phyloP scores from a whole-genome alignment of 2,329 filamentous ascomycete genomes.

The Cryphonectria carpinicola region DNA sequence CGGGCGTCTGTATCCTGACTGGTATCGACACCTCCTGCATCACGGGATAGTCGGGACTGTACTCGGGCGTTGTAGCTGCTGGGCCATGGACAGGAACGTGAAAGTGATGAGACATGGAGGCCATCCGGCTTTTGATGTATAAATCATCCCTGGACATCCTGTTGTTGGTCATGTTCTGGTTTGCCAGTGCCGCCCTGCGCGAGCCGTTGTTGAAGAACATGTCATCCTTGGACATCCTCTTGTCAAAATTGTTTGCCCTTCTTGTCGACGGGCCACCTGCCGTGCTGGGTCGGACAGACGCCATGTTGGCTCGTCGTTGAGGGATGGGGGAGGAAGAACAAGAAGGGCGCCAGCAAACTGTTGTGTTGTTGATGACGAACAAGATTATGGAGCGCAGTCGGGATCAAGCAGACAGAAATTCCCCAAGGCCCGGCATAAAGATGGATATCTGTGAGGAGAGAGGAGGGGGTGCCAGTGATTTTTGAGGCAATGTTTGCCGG shows the following conservation, averaged over 20 bases:
- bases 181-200: constrained; percentile 13
- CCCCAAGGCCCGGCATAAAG: constrained; percentile 34
- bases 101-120: constrained; percentile 40
- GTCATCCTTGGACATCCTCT: constrained; percentile 51
- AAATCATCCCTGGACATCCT: constrained; percentile 50
- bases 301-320: constrained; percentile 31
- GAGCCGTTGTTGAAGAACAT: constrained; percentile 40
- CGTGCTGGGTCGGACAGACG: constrained; percentile 46
- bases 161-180: constrained; percentile 37
- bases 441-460: constrained; percentile 1
- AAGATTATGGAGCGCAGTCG: constrained; percentile 34
- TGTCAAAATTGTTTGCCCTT: constrained; percentile 38
- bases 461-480: constrained; percentile 29
- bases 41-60: constrained; percentile 42
- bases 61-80: constrained; percentile 47
- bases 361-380: constrained; percentile 17
- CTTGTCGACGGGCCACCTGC: constrained; percentile 30
- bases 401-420: constrained; percentile 39
- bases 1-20: constrained; percentile 47
- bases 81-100: constrained; percentile 47
- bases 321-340: constrained; percentile 11
- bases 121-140: constrained; percentile 38
- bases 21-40: constrained; percentile 39
- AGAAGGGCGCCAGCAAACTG: constrained; percentile 34
- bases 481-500: constrained; percentile 35